phyloP scores from a whole-genome alignment of 2,329 filamentous ascomycete genomes.

The Exophiala bonariae region DNA sequence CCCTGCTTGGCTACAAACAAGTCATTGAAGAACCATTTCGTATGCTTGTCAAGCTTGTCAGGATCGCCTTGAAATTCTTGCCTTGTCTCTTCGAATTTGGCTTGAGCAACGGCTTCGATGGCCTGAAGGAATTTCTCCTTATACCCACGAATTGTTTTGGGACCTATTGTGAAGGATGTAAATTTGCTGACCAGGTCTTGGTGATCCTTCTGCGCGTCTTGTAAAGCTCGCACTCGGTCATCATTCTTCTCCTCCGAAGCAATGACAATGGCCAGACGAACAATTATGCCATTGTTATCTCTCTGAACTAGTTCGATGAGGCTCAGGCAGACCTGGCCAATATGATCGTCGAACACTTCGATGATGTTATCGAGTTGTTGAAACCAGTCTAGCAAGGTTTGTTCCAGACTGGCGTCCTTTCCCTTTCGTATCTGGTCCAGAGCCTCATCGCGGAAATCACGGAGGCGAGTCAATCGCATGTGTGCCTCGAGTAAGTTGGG shows the following conservation, averaged over 20 bases:
- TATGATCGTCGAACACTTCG: constrained; percentile 93
- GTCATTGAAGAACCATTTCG: constrained; percentile 98
- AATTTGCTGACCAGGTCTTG: constrained; percentile 91
- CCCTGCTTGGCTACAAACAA: constrained; percentile 91
- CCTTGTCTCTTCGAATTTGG: constrained; percentile 70
- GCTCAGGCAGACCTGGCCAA: constrained; percentile 84
- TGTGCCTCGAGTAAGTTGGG: constrained; percentile 86
- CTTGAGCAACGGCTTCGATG: constrained; percentile 71
- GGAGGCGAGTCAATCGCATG: constrained; percentile 85
- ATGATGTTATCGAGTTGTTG: constrained; percentile 80
- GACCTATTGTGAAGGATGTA: constrained; percentile 91
- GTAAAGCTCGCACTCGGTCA: constrained; percentile 82
- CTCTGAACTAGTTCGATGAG: constrained; percentile 82
- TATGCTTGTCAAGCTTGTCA: constrained; percentile 76
- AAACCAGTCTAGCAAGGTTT: constrained; percentile 88
- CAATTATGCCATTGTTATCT: constrained; percentile 85
- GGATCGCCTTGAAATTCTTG: constrained; percentile 82
- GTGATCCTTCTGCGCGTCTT: constrained; percentile 93
- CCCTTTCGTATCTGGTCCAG: constrained; percentile 90
- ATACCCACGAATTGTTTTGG: constrained; percentile 89
- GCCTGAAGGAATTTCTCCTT: constrained; percentile 91
- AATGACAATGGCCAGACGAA: constrained; percentile 86
- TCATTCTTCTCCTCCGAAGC: constrained; percentile 97
- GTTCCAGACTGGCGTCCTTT: constrained; percentile 71
- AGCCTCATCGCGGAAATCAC: constrained; percentile 93